A percentile compares a stretch with the other conserved stretches of the same genome.
Conservation (phyloP, 2,329 filamentous ascomycete species). For the Ceratocystis albifundus region DNA sequence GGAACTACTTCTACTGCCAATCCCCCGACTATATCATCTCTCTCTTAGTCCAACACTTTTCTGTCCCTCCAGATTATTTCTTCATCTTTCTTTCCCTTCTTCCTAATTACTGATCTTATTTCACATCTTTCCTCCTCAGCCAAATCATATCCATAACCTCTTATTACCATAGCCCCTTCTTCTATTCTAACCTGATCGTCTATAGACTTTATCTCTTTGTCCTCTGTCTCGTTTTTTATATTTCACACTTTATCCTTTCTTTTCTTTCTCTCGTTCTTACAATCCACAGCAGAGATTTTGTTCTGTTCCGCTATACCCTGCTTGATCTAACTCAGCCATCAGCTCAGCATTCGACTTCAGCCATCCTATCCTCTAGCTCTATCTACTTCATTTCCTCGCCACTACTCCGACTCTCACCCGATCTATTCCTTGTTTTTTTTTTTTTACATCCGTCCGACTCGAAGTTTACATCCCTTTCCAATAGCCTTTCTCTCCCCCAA, state of each 20-base stretch:
- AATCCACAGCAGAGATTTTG: neutral
- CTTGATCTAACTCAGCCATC: neutral
- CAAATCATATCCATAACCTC: neutral
- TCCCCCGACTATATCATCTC: neutral
- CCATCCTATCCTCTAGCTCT: neutral
- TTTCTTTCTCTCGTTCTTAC: conserved; percentile 1
- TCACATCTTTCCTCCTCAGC: neutral
- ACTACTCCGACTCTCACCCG: conserved; percentile 1
- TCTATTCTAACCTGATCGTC: neutral
- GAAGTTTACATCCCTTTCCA: neutral
- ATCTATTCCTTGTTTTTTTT: conserved; percentile 3
- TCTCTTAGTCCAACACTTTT: neutral
- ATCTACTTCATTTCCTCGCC: neutral
- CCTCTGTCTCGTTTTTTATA: neutral
- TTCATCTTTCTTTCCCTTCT: neutral
- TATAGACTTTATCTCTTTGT: neutral
- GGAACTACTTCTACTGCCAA: conserved; percentile 12
- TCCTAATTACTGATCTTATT: conserved; percentile 8
- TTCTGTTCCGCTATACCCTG: neutral
- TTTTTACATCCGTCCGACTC: neutral
- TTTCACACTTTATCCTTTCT: neutral
- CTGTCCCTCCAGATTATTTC: neutral
- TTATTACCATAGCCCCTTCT: neutral
- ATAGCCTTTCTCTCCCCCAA: neutral
- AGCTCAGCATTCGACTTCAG: neutral